Conservation (phyloP, 2,329 filamentous ascomycete genomes). For the Fusarium tuaranense region DNA sequence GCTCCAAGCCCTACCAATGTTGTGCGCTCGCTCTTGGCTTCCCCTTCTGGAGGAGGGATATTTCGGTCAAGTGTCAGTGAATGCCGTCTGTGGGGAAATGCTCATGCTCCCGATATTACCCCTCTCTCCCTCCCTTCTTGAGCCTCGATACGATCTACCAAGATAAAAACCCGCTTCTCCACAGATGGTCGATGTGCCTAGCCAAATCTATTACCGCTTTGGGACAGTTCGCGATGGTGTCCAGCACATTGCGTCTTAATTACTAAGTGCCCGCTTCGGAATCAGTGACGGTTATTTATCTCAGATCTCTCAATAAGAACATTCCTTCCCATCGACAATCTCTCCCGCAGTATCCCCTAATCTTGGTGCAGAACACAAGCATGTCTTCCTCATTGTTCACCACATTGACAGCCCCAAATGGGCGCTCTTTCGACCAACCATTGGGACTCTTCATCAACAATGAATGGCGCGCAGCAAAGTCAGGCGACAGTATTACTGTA, state of each 20-base stretch:
- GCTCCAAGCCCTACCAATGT: background rate
- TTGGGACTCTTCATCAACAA: constrained; percentile 11
- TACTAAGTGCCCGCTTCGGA: background rate
- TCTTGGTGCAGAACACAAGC: background rate
- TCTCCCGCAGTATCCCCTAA: background rate
- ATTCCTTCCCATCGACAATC: background rate
- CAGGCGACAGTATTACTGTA: background rate
- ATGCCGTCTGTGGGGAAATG: background rate
- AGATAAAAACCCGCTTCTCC: background rate
- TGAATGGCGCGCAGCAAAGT: constrained; percentile 10
- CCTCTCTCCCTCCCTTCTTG: background rate
- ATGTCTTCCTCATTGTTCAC: background rate
- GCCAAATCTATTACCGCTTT: background rate
- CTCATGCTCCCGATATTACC: background rate
- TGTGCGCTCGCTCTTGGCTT: background rate
- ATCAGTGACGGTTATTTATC: background rate
- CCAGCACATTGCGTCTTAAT: background rate
- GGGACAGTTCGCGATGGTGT: background rate
- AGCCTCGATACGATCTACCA: background rate
- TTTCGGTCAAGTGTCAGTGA: background rate
- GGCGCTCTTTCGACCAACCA: background rate
- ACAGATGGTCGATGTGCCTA: background rate
- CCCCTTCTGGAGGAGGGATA: background rate
- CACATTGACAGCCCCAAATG: background rate
- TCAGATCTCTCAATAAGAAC: background rate